phyloP scores from a whole-genome alignment of 1,139 yeast species.

The Magnusiomyces ingens region DNA sequence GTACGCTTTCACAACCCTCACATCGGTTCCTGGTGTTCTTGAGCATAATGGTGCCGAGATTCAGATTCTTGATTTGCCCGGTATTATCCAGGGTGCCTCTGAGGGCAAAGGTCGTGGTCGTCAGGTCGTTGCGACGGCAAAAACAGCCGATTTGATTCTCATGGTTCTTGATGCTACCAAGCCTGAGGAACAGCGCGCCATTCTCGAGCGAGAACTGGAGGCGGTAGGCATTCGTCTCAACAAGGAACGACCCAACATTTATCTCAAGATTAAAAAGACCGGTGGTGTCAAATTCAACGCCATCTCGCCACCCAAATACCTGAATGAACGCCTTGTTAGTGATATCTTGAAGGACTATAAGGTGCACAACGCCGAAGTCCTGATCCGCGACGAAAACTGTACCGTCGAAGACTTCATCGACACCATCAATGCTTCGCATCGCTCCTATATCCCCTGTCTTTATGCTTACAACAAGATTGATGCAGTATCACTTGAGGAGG shows the following conservation, averaged over 20 bases:
- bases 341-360: slow-evolving; percentile 79
- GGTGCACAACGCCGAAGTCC: slow-evolving; percentile 88
- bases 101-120: slow-evolving; percentile 98
- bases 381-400: slow-evolving; percentile 80
- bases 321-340: slow-evolving; percentile 74
- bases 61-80: slow-evolving; percentile 93
- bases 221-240: slow-evolving; percentile 90
- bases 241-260: slow-evolving; percentile 72
- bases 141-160: slow-evolving; percentile 85
- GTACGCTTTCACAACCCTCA: slow-evolving; percentile 91
- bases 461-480: slow-evolving; percentile 94
- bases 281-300: slow-evolving; percentile 88
- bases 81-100: slow-evolving; percentile 93
- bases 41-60: slow-evolving; percentile 96
- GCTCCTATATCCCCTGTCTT: slow-evolving; percentile 83
- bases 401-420: slow-evolving; percentile 94
- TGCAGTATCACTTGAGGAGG: slow-evolving; percentile 91
- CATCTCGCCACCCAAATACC: slow-evolving; percentile 71
- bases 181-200: slow-evolving; percentile 78
- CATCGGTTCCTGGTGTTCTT: slow-evolving; percentile 92
- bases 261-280: slow-evolving; percentile 69
- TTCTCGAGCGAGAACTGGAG: slow-evolving; percentile 83
- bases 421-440: slow-evolving; percentile 76
- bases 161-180: slow-evolving; percentile 97
- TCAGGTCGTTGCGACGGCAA: slow-evolving; percentile 92